phyloP scores from a whole-genome alignment of 768 basidiomycete genomes.

The Kwoniella sp. region DNA sequence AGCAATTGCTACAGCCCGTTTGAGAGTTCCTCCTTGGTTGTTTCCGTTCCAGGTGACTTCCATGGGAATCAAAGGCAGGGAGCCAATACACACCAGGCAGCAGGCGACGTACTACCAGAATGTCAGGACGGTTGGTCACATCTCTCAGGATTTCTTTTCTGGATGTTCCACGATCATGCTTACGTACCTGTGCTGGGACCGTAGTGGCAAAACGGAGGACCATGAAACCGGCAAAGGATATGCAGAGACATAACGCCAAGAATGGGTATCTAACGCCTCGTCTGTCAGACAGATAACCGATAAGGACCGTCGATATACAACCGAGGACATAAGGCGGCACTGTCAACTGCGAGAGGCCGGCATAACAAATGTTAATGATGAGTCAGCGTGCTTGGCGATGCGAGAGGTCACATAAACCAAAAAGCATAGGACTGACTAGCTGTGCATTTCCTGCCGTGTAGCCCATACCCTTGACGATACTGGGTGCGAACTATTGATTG shows the following conservation, averaged over 20 bases:
- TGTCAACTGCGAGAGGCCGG: conserved; percentile 10
- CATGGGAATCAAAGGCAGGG: conserved; percentile 40
- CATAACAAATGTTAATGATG: too few species aligned
- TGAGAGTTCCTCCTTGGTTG: conserved; percentile 41
- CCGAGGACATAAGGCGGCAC: conserved; percentile 32
- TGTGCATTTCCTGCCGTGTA: conserved; percentile 43
- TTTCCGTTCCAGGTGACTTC: conserved; percentile 41
- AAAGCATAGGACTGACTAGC: conserved; percentile 23
- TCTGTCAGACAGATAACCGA: conserved; percentile 19
- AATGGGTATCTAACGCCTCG: too few species aligned
- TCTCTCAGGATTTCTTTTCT: too few species aligned
- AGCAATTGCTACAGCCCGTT: conserved; percentile 38
- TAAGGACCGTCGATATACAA: conserved; percentile 26
- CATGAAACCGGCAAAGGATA: too few species aligned
- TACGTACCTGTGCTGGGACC: too few species aligned
- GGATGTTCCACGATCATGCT: too few species aligned
- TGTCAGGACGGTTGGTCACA: too few species aligned
- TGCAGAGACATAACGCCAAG: too few species aligned
- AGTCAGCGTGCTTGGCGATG: too few species aligned
- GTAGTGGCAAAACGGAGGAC: too few species aligned
- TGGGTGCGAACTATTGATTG: conserved; percentile 40
- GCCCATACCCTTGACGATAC: conserved; percentile 40
- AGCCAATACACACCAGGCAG: conserved; percentile 34
- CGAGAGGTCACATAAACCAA: too few species aligned
- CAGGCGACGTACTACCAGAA: too few species aligned